Conservation (phyloP, 805 yeast genomes). For the Barnettozyma botsteinii region DNA sequence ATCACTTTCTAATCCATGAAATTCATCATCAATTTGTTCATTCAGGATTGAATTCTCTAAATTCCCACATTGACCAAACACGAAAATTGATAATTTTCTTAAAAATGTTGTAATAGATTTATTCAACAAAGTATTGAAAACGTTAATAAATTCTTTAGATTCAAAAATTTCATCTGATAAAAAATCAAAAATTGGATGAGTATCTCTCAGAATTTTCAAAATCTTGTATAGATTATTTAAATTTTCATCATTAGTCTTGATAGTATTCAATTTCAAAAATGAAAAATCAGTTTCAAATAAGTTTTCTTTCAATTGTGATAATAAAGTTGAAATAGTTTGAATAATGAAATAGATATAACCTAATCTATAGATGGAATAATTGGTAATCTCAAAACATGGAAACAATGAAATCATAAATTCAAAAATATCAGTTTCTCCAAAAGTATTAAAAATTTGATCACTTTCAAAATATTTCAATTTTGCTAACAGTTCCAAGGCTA, state of each 20-base stretch:
- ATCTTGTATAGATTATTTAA: constrained; percentile 7
- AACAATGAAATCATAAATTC: constrained; percentile 43
- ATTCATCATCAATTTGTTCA: constrained; percentile 1
- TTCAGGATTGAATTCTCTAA: constrained; percentile 19
- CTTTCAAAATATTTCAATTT: constrained; percentile 31
- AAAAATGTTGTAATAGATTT: constrained; percentile 59
- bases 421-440: constrained; percentile 45
- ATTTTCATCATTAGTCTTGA: constrained; percentile 10
- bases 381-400: constrained; percentile 42
- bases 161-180: constrained; percentile 26
- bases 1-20: constrained; percentile 43
- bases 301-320: constrained; percentile 22
- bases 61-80: constrained; percentile 48
- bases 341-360: constrained; percentile 50
- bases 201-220: constrained; percentile 20
- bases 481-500: constrained; percentile 26
- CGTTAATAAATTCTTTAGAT: constrained; percentile 28
- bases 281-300: constrained; percentile 26
- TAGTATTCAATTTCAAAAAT: constrained; percentile 32
- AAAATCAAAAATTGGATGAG: constrained; percentile 23
- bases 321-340: constrained; percentile 32
- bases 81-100: constrained; percentile 53
- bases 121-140: constrained; percentile 48
- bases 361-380: constrained; percentile 41
- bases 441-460: constrained; percentile 29